These are phyloP conservation scores for Candida rishiriensis DNA, from an alignment of 805 yeast genomes.

Conservation along the genomic window DNA sequence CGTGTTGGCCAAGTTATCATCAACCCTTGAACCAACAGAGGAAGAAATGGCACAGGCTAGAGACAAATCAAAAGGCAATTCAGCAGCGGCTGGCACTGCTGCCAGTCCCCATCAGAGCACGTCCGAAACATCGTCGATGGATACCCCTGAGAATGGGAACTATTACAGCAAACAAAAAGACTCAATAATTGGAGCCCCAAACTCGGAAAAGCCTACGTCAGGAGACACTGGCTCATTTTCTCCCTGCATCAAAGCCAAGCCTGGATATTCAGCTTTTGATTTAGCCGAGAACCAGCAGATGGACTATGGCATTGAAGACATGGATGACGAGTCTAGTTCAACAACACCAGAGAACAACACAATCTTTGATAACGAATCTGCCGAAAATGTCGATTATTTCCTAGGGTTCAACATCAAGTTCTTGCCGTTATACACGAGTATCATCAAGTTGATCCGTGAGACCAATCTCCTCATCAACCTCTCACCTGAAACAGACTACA, in stretches of 20 bases:
- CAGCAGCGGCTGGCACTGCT: background rate
- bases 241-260: background rate
- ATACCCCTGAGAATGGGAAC: background rate
- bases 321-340: constrained; percentile 3
- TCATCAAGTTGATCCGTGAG: constrained; percentile 37
- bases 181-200: background rate
- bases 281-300: constrained; percentile 12
- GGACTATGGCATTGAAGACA: constrained; percentile 27
- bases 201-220: no score
- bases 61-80: constrained; percentile 3
- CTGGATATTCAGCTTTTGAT: constrained; percentile 1
- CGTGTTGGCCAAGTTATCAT: constrained; percentile 56
- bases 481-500: constrained; percentile 2
- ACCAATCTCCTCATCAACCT: constrained; percentile 16
- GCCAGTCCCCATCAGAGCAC: background rate
- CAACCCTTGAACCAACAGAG: constrained; percentile 36
- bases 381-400: constrained; percentile 51
- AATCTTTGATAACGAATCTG: constrained; percentile 22
- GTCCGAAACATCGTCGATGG: background rate
- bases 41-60: constrained; percentile 17
- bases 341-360: background rate
- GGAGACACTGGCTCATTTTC: no score
- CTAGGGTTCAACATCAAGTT: constrained; percentile 64
- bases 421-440: constrained; percentile 52
- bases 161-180: constrained; percentile 1